A percentile compares a stretch with the other conserved stretches of the same genome.
Evolutionary conservation across 2,329 filamentous ascomycete genomes (phyloP).

Genomic region (Dothistroma septosporum): DNA sequence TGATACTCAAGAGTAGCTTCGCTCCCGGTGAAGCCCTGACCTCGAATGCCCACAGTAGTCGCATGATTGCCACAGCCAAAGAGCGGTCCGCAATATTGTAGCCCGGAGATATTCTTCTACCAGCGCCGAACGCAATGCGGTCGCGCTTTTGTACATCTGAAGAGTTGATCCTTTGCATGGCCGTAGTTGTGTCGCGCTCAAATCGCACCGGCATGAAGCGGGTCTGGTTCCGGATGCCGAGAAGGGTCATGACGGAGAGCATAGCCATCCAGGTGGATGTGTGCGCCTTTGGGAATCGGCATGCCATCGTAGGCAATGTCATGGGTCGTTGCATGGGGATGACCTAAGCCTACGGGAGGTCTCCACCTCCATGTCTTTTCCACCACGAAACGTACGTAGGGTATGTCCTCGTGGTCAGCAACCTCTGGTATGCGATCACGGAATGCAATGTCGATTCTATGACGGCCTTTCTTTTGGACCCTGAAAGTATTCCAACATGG

Average conservation of each 20-base stretch:
- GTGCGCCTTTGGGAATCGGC: conserved; percentile 8
- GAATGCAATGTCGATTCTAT: conserved; percentile 37
- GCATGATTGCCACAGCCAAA: conserved; percentile 34
- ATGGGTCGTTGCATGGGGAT: conserved; percentile 16
- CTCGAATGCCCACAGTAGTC: conserved; percentile 36
- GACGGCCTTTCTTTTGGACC: conserved; percentile 52
- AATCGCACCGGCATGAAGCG: conserved; percentile 11
- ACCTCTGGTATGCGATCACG: conserved; percentile 18
- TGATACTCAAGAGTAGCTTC: conserved; percentile 7
- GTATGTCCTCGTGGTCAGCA: conserved; percentile 18
- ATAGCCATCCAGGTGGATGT: conserved; percentile 7
- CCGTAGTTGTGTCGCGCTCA: conserved; percentile 1
- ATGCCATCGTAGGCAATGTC: conserved; percentile 13
- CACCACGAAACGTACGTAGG: conserved; percentile 18
- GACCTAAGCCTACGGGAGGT: conserved; percentile 30
- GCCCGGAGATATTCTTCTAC: conserved; percentile 36
- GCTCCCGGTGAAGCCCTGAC: conserved; percentile 25
- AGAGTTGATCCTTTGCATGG: conserved; percentile 11
- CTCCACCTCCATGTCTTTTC: conserved; percentile 26
- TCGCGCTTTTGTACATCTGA: conserved; percentile 24
- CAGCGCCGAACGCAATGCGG: conserved; percentile 36
- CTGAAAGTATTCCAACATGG: conserved; percentile 43
- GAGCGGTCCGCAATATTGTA: conserved; percentile 36
- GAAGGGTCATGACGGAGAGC: conserved; percentile 10
- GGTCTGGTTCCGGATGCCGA: conserved; percentile 6